A percentile compares a stretch with the other conserved stretches of the same genome.
phyloP scores from a whole-genome alignment of 2,329 filamentous ascomycete species.

The Penicillium sp. region DNA sequence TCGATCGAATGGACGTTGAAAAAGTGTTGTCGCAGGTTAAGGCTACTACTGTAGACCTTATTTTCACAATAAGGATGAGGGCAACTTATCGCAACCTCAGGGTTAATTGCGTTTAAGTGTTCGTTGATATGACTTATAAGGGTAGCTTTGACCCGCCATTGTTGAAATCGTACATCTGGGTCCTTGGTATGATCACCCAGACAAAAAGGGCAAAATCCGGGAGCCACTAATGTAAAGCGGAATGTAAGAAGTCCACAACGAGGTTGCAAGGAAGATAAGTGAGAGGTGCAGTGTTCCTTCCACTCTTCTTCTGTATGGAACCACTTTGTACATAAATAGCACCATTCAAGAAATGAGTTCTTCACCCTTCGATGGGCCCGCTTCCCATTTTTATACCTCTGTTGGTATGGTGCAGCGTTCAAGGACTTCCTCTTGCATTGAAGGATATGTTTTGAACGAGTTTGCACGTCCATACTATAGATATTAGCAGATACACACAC shows the following conservation, averaged over 20 bases:
- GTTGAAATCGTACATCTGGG: constrained; percentile 11
- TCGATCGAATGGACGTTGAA: constrained; percentile 14
- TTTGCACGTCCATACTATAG: no score
- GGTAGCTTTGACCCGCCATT: constrained; percentile 19
- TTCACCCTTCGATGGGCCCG: not conserved
- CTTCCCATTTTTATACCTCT: no score
- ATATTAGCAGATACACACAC: no score
- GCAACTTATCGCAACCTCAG: not conserved
- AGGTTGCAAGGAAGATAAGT: constrained; percentile 12
- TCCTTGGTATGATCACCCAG: constrained; percentile 17
- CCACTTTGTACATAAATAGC: constrained; percentile 18
- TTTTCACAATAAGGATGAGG: not conserved
- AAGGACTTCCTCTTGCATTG: no score
- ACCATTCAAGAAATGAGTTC: constrained; percentile 15
- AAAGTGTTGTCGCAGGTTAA: constrained; percentile 8
- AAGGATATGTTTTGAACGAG: no score
- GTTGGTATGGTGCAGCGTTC: no score
- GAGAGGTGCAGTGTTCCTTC: constrained; percentile 7
- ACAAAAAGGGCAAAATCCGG: constrained; percentile 21
- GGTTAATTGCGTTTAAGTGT: constrained; percentile 1
- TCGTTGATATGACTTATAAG: constrained; percentile 21
- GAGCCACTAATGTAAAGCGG: constrained; percentile 17
- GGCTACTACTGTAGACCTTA: not conserved
- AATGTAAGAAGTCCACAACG: constrained; percentile 20
- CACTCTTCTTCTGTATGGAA: constrained; percentile 12